A percentile compares a stretch with the other conserved stretches of the same genome.
Conservation (phyloP, 371 early-diverging fungal genomes). For the Choanephora cucurbitarum region DNA sequence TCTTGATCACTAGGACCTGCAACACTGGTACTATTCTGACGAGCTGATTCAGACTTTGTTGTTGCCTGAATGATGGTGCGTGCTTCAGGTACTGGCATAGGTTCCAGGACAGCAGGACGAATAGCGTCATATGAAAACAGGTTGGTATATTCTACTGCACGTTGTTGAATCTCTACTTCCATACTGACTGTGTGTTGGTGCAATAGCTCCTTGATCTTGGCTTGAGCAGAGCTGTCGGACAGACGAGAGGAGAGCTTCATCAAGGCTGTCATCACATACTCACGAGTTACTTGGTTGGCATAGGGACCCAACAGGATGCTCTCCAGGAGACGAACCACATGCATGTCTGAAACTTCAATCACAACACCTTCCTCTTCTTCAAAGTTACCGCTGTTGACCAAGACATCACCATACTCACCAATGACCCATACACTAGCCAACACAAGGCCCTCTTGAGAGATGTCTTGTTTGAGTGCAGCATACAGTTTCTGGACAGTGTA, state of each 20-base stretch:
- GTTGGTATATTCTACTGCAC: constrained; percentile 87
- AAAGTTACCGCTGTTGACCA: constrained; percentile 66
- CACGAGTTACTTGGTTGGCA: constrained; percentile 76
- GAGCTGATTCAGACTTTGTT: constrained; percentile 28
- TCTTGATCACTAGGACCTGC: constrained; percentile 59
- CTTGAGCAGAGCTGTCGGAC: constrained; percentile 45
- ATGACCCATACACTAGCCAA: constrained; percentile 92
- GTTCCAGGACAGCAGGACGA: constrained; percentile 86
- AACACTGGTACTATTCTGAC: constrained; percentile 28
- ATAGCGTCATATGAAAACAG: constrained; percentile 76
- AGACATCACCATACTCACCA: constrained; percentile 95
- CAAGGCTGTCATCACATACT: constrained; percentile 84
- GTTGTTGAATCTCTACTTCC: constrained; percentile 92
- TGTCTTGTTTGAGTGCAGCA: constrained; percentile 77
- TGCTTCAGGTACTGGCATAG: constrained; percentile 90
- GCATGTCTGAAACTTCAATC: constrained; percentile 69
- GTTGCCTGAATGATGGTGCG: constrained; percentile 42
- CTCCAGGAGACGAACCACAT: constrained; percentile 74
- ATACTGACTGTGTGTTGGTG: constrained; percentile 65
- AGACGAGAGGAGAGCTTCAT: constrained; percentile 89
- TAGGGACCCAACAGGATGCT: constrained; percentile 78
- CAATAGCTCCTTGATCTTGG: constrained; percentile 61
- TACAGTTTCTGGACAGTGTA: constrained; percentile 89
- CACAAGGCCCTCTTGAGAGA: constrained; percentile 88
- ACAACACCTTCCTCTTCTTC: constrained; percentile 68